These are phyloP conservation scores for Boletus pseudo-olivaceus DNA, from an alignment of 768 basidiomycete genomes.

Conservation along the genomic window DNA sequence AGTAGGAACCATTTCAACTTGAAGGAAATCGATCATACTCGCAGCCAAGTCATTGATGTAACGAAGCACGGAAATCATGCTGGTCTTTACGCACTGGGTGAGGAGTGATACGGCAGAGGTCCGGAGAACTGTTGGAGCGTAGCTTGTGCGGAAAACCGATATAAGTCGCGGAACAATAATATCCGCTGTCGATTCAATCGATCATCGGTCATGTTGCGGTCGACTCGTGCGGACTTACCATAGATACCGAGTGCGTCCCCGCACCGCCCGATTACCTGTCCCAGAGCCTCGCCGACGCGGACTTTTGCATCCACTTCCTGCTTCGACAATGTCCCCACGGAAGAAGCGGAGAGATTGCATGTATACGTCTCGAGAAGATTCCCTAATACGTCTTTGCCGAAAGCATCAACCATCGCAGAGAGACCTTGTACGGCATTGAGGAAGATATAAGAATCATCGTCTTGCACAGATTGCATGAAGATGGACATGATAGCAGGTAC, in stretches of 20 bases:
- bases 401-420: constrained; percentile 75
- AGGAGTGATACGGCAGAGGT: constrained; percentile 68
- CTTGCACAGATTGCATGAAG: constrained; percentile 80
- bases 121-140: constrained; percentile 72
- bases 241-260: constrained; percentile 67
- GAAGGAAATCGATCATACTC: constrained; percentile 75
- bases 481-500: constrained; percentile 83
- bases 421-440: constrained; percentile 90
- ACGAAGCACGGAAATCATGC: constrained; percentile 55
- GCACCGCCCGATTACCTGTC: constrained; percentile 67
- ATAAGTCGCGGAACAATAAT: constrained; percentile 72
- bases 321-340: constrained; percentile 38
- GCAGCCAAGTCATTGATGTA: constrained; percentile 60
- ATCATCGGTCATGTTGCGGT: background rate
- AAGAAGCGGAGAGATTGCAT: constrained; percentile 44
- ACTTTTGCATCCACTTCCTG: constrained; percentile 71
- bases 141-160: constrained; percentile 50
- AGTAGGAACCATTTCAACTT: constrained; percentile 48
- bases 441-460: constrained; percentile 95
- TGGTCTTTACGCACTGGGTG: constrained; percentile 66
- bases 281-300: constrained; percentile 83
- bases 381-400: constrained; percentile 61
- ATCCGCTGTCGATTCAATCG: constrained; percentile 46
- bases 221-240: constrained; percentile 42
- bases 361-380: constrained; percentile 67